A percentile compares a stretch with the other conserved stretches of the same genome.
These are phyloP conservation scores for Brettanomyces custersianus DNA, from an alignment of 805 yeast species.

Conservation along the genomic window DNA sequence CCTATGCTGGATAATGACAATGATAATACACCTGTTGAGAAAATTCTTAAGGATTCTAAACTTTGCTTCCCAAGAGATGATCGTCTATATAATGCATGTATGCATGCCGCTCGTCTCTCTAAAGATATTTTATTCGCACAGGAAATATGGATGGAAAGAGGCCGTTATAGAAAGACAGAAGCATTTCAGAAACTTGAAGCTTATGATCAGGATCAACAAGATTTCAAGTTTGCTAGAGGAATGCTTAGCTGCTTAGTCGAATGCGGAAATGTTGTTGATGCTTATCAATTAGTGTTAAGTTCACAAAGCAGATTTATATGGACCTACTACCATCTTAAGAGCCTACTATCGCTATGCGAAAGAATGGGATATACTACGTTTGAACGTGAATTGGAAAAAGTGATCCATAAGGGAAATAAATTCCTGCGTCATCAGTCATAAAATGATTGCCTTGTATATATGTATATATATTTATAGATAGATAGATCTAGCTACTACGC, in stretches of 20 bases:
- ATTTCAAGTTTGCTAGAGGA: slow-evolving; percentile 61
- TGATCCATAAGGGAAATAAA: slow-evolving; percentile 13
- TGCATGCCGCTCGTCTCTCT: slow-evolving; percentile 56
- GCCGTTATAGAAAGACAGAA: slow-evolving; percentile 50
- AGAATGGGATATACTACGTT: slow-evolving; percentile 34
- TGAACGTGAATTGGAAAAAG: slow-evolving; percentile 20
- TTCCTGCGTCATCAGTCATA: slow-evolving; percentile 2
- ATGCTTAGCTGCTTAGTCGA: slow-evolving; percentile 55
- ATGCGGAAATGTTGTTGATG: slow-evolving; percentile 55
- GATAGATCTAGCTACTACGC: neutral
- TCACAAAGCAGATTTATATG: slow-evolving; percentile 65
- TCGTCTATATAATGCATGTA: slow-evolving; percentile 47
- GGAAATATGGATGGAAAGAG: slow-evolving; percentile 71
- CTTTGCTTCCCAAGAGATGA: slow-evolving; percentile 33
- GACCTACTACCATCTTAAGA: slow-evolving; percentile 41
- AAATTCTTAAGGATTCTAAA: slow-evolving; percentile 6
- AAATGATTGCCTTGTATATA: neutral
- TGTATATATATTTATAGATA: neutral
- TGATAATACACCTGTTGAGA: slow-evolving; percentile 7
- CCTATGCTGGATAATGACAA: slow-evolving; percentile 4
- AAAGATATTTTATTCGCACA: slow-evolving; percentile 52
- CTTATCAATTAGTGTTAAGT: slow-evolving; percentile 55
- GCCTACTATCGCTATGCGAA: slow-evolving; percentile 31
- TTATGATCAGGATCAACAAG: slow-evolving; percentile 34
- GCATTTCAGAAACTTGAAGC: slow-evolving; percentile 35